A percentile compares a stretch with the other conserved stretches of the same genome.
These are phyloP conservation scores for Thyridium curvatum DNA, from an alignment of 2,329 filamentous ascomycete species.

Conservation along the genomic window DNA sequence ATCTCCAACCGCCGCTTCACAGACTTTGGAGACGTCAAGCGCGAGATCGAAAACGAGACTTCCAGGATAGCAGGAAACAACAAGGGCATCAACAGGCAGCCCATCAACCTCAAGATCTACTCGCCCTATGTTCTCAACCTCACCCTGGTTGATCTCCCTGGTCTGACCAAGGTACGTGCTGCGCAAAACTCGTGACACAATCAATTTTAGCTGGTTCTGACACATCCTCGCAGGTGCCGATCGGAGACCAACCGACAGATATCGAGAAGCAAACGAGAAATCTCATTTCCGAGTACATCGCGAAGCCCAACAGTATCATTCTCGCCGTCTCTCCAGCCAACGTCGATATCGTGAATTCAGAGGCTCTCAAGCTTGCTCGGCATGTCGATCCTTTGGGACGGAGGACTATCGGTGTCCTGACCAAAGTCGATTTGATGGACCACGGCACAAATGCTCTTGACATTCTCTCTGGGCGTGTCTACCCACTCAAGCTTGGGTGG, in stretches of 20 bases:
- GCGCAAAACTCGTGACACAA: conserved; percentile 1
- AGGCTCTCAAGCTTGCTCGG: conserved; percentile 90
- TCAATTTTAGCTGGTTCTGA: conserved; percentile 8
- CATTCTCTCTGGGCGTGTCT: conserved; percentile 94
- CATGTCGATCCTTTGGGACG: conserved; percentile 98
- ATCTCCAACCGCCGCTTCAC: conserved; percentile 95
- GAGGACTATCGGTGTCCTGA: conserved; percentile 95
- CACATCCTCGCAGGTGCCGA: conserved; percentile 31
- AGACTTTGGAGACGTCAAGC: conserved; percentile 97
- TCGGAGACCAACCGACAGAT: conserved; percentile 20
- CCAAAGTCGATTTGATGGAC: conserved; percentile 99
- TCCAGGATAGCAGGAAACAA: conserved; percentile 95
- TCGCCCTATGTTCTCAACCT: conserved; percentile 96
- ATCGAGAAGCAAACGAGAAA: conserved; percentile 74
- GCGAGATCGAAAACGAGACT: conserved; percentile 95
- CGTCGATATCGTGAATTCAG: conserved; percentile 96
- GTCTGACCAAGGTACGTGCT: conserved; percentile 73
- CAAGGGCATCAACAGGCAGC: conserved; percentile 90
- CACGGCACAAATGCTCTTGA: conserved; percentile 97
- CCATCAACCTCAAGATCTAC: conserved; percentile 97
- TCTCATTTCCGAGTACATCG: conserved; percentile 98
- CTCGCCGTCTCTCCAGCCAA: conserved; percentile 95
- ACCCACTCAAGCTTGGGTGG: conserved; percentile 93
- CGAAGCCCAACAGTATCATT: conserved; percentile 97
- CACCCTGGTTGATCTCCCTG: conserved; percentile 92